These are phyloP conservation scores for Penicillium sp. DNA, from an alignment of 2,329 filamentous ascomycete genomes.

Conservation along the genomic window DNA sequence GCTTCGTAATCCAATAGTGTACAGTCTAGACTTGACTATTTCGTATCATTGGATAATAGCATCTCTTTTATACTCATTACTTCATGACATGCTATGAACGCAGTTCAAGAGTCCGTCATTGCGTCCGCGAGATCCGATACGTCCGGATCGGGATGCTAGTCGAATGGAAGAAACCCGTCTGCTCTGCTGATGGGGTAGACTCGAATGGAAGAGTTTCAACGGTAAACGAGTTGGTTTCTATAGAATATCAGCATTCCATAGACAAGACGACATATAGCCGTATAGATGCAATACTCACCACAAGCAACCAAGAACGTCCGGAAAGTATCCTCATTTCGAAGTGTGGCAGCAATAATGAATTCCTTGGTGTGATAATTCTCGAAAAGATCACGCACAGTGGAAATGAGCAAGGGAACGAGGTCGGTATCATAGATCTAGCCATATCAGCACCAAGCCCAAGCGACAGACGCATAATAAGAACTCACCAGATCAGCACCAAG, in stretches of 20 bases:
- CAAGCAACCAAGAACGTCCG: slow-evolving; percentile 56
- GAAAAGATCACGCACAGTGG: slow-evolving; percentile 55
- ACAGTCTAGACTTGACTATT: not conserved
- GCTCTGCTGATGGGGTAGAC: slow-evolving; percentile 42
- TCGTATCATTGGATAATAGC: not conserved
- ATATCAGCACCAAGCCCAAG: not conserved
- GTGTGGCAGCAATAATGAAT: slow-evolving; percentile 58
- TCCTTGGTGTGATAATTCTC: slow-evolving; percentile 49
- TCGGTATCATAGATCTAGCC: slow-evolving; percentile 58
- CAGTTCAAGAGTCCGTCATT: not conserved
- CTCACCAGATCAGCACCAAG: slow-evolving; percentile 44
- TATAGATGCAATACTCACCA: slow-evolving; percentile 43
- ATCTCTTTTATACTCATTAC: not conserved
- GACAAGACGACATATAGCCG: not conserved
- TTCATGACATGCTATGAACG: slow-evolving; percentile 4
- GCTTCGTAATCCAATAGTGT: not conserved
- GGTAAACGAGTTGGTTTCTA: slow-evolving; percentile 36
- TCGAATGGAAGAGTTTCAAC: slow-evolving; percentile 42
- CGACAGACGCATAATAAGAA: not conserved
- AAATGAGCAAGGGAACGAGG: slow-evolving; percentile 55
- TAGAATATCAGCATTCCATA: slow-evolving; percentile 1
- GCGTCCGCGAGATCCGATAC: slow-evolving; percentile 31
- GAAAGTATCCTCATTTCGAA: slow-evolving; percentile 62
- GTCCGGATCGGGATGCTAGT: slow-evolving; percentile 39
- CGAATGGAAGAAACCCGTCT: slow-evolving; percentile 49